Base-by-base conservation (phyloP, 495 filamentous ascomycete species). In the Amphirosellinia nigrospora region DNA sequence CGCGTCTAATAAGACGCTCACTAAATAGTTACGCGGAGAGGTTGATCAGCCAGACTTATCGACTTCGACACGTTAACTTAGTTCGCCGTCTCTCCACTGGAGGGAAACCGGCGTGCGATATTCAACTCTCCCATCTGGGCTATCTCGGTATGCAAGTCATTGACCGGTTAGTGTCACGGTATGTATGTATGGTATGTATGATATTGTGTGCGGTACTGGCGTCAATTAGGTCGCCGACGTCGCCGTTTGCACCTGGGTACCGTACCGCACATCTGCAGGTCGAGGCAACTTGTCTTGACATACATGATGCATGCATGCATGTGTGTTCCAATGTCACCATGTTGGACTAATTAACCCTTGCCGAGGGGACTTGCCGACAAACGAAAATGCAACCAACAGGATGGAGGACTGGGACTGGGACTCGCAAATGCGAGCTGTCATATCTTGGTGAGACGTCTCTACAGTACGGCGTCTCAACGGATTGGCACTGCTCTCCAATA, bases 151-250 rank as follows among this genome's bases (percentile, higher is more conserved):
- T 65, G 63, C 63, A 65, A 39, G 63, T 46, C 63, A 65, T 65
- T 53, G 46, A 53, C 63, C 63, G 46, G 63, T 28, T 34, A 41
- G 28, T 52, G 45, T 41, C 32, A 65, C 45, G 46, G 21, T 39
- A 39, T 19, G 21, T 39, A 39, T 19, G 63, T 53, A 21, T n/a
- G 52, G 26, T 34, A 21, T 34, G 23, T 32, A n/a, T 64, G n/a
- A n/a, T n/a, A n/a, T n/a, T n/a, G n/a, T n/a, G n/a, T n/a, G 30
- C 61, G 45, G 41, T 50, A 50, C 63, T 53, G 63, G 34, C 63
- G 63, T 48, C 63, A 41, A 30, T 23, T 46, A 65, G 63, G 63
- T 65, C 63, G 63, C 63, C 63, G 63, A 65, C 63, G 63, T 65
- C 63, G 45, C 63, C 63, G 63, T 65, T 65, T 32, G 63, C 43